Evolutionary conservation across 192 early-diverging fungal species (phyloP).

Genomic region (Gaertneriomyces semiglobifer): DNA sequence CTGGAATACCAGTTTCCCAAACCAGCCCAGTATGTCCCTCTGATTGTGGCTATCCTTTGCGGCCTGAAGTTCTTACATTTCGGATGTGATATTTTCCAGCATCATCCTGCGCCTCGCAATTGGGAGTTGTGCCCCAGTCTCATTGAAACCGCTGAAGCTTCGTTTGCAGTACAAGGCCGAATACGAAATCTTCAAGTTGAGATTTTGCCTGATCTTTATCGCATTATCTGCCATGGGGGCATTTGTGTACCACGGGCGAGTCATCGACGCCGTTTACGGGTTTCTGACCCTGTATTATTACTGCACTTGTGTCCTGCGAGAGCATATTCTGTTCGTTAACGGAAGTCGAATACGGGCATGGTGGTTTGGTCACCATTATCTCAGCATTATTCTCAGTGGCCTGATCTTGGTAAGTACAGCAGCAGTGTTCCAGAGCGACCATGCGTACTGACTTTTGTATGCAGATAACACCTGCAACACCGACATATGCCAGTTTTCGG

Average conservation of each 20-base stretch:
- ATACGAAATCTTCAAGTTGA: conserved; percentile 46
- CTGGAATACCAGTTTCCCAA: conserved; percentile 38
- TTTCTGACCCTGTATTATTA: conserved; percentile 45
- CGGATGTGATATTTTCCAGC: conserved; percentile 11
- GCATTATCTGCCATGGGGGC: conserved; percentile 4
- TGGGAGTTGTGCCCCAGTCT: conserved; percentile 36
- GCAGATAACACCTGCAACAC: conserved; percentile 33
- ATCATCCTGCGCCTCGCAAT: conserved; percentile 43
- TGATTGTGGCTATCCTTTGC: neutral
- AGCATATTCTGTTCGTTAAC: conserved; percentile 45
- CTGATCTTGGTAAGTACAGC: conserved; percentile 32
- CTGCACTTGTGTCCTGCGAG: conserved; percentile 40
- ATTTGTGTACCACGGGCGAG: conserved; percentile 7
- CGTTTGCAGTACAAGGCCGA: conserved; percentile 43
- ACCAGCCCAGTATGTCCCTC: conserved; percentile 33
- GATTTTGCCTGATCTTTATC: conserved; percentile 29
- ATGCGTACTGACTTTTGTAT: conserved; percentile 1
- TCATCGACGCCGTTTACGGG: conserved; percentile 34
- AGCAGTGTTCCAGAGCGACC: neutral
- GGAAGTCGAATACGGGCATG: conserved; percentile 39
- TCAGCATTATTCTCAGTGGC: conserved; percentile 30
- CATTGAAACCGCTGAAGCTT: conserved; percentile 35
- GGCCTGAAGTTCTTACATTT: neutral
- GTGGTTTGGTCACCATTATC: conserved; percentile 49
- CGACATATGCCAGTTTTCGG: conserved; percentile 30